Base-by-base conservation (phyloP, 1,284 basidiomycete species). In the Ustanciosporium gigantosporum region DNA sequence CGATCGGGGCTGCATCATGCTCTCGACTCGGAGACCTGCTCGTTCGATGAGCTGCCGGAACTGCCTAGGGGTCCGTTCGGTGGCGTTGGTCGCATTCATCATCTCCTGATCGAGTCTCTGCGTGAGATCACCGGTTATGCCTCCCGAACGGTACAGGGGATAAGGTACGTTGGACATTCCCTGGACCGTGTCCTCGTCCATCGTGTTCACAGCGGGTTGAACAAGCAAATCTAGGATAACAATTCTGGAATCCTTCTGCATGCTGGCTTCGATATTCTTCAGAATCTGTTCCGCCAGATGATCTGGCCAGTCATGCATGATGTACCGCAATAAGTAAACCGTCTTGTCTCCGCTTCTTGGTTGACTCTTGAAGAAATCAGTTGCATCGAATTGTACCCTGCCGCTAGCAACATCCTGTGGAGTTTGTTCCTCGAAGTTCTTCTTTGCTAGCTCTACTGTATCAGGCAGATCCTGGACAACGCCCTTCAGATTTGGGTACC, bases 251-350 rank as follows among this genome's bases (percentile, higher is more conserved):
- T 47, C 40, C 1, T 20, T 3, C 31, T 46, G 19, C 57, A 60
- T 60, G 40, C 42, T 43, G 4, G 20, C 39, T 20, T 46, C 46
- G 43, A 55, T 13, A 25, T 61, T 55, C 15, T 27, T 29, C 24
- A 61, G 22, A n/a, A 56, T 61, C 24, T 40, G 29, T 20, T 56
- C 5, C 4, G 25, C 22, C 25, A 48, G 35, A 15, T 25, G 24
- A 23, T 61, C 42, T 1, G 40, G 35, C 46, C 53, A 50, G 25
- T 56, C 58, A 31, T 55, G 51, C 3, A 61, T 32, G 29, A 61
- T 46, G 32, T 36, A 36, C 5, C 58, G 44, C 51, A 56, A 37
- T 42, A 61, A n/a, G 23, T 46, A 61, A 2, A 56, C 36, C 36
- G 27, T 46, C 19, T 56, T 47, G 2, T 31, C 16, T 2, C 46